phyloP scores from a whole-genome alignment of 169 alveolate species.

The Fabrea salina region DNA sequence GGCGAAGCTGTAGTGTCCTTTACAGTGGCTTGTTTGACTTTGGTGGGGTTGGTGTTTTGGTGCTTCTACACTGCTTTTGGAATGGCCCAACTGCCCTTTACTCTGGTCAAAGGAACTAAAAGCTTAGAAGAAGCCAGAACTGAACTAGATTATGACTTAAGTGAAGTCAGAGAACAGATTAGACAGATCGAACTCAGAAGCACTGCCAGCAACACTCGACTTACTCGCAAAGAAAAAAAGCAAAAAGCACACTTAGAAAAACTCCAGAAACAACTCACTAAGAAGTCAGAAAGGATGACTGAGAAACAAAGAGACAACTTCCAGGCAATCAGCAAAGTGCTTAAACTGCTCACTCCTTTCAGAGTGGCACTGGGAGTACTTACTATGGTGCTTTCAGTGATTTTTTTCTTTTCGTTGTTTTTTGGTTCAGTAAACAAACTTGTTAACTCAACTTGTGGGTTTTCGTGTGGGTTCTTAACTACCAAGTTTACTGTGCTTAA shows the following conservation, averaged over 20 bases:
- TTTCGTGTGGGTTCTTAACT: constrained; percentile 58
- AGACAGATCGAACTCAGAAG: constrained; percentile 51
- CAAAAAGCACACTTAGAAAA: background rate
- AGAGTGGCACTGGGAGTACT: constrained; percentile 59
- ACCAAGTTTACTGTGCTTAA: constrained; percentile 44
- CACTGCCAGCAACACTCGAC: constrained; percentile 24
- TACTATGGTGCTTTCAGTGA: constrained; percentile 45
- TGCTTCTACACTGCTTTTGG: constrained; percentile 48
- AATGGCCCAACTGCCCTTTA: constrained; percentile 45
- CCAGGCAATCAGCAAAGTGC: constrained; percentile 44
- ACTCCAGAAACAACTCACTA: constrained; percentile 45
- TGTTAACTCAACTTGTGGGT: constrained; percentile 68
- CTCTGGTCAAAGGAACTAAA: constrained; percentile 40
- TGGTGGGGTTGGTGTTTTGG: constrained; percentile 25
- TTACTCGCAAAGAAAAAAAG: constrained; percentile 32
- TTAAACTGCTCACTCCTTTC: constrained; percentile 43
- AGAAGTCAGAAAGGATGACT: constrained; percentile 51
- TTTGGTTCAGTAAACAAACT: constrained; percentile 49
- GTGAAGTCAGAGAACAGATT: constrained; percentile 45
- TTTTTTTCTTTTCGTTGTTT: constrained; percentile 55
- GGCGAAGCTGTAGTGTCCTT: constrained; percentile 33
- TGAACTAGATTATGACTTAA: constrained; percentile 38
- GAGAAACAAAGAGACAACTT: constrained; percentile 44
- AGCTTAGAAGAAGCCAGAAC: constrained; percentile 39
- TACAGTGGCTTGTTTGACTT: constrained; percentile 19